phyloP scores from a whole-genome alignment of 1,139 yeast genomes.

The Torulaspora pretoriensis region DNA sequence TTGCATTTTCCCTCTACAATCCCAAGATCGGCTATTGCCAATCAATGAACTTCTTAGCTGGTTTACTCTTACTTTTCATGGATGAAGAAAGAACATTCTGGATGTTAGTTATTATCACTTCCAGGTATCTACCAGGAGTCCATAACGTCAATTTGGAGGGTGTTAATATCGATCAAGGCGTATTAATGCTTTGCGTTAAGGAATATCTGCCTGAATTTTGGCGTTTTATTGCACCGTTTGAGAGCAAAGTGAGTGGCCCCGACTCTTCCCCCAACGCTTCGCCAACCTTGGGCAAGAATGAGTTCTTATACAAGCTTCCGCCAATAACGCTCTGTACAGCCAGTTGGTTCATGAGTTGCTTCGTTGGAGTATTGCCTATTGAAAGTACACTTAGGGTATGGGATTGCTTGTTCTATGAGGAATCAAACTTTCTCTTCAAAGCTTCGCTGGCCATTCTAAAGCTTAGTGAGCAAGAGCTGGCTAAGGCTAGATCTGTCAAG shows the following conservation, averaged over 20 bases:
- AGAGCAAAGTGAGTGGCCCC: conserved; percentile 7
- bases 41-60: conserved; percentile 86
- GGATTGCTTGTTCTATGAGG: conserved; percentile 94
- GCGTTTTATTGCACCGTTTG: conserved; percentile 44
- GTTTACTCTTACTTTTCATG: conserved; percentile 73
- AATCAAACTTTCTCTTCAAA: conserved; percentile 79
- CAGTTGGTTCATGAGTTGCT: conserved; percentile 96
- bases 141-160: conserved; percentile 91
- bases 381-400: conserved; percentile 85
- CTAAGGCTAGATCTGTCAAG: conserved; percentile 37
- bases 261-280: conserved; percentile 4
- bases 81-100: conserved; percentile 88
- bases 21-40: conserved; percentile 96
- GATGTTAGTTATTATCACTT: conserved; percentile 91
- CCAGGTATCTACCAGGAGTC: conserved; percentile 80
- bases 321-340: conserved; percentile 92
- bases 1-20: conserved; percentile 79
- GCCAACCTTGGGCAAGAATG: conserved; percentile 41
- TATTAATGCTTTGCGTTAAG: conserved; percentile 76
- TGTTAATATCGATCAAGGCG: conserved; percentile 93
- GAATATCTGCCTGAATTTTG: conserved; percentile 83
- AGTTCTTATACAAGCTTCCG: conserved; percentile 71
- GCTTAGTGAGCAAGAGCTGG: conserved; percentile 61
- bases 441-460: conserved; percentile 80
- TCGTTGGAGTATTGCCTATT: conserved; percentile 80